A percentile compares a stretch with the other conserved stretches of the same genome.
Conservation (phyloP, 805 yeast genomes). For the Nakazawaea ambrosiae region DNA sequence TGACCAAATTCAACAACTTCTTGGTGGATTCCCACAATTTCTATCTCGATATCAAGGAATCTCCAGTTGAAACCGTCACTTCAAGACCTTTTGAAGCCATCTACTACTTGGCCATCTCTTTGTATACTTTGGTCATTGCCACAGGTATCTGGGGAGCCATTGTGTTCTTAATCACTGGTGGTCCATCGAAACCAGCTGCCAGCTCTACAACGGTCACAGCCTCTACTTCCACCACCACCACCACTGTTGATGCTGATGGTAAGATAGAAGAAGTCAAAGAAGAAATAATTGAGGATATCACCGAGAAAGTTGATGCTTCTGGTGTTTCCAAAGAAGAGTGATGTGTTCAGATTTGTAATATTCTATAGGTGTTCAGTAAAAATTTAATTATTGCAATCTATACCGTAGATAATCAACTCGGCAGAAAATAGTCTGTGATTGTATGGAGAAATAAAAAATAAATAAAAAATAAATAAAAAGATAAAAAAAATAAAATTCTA, state of each 20-base stretch:
- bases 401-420: too few relatives aligned
- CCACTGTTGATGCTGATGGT: constrained; percentile 2
- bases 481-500: too few relatives aligned
- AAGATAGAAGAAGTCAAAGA: constrained; percentile 5
- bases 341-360: not conserved
- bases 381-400: too few relatives aligned
- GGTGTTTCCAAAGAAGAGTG: constrained; percentile 2
- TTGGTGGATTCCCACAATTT: constrained; percentile 24
- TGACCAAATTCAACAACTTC: constrained; percentile 14
- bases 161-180: constrained; percentile 21
- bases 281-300: constrained; percentile 11
- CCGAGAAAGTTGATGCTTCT: constrained; percentile 9
- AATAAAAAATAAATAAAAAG: too few relatives aligned
- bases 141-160: constrained; percentile 37
- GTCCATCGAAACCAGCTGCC: constrained; percentile 8
- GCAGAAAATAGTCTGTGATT: too few relatives aligned
- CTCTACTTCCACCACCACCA: constrained; percentile 5
- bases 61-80: constrained; percentile 38
- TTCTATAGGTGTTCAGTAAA: not conserved
- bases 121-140: constrained; percentile 31
- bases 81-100: constrained; percentile 45
- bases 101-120: constrained; percentile 35
- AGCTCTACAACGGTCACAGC: not conserved
- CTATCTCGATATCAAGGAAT: constrained; percentile 30
- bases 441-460: too few relatives aligned